These are phyloP conservation scores for Trametes punicea DNA, from an alignment of 768 basidiomycete genomes.

Conservation along the genomic window DNA sequence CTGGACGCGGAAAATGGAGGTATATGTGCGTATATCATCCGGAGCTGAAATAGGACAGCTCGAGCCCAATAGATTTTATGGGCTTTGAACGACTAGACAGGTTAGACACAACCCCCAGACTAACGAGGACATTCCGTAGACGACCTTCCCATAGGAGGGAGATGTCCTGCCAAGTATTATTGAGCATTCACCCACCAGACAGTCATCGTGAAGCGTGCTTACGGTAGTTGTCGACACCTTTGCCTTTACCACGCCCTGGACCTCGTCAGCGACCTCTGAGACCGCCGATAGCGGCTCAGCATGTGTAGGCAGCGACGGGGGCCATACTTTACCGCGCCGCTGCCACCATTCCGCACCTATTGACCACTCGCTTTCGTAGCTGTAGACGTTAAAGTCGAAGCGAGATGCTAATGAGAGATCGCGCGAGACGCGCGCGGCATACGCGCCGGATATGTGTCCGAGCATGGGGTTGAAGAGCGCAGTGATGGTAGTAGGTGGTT, in stretches of 20 bases:
- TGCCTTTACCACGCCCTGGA: constrained; percentile 86
- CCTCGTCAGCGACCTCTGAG: constrained; percentile 34
- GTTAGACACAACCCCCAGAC: constrained; percentile 89
- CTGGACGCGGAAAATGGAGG: background rate
- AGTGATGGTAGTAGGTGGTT: constrained; percentile 93
- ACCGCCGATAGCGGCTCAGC: constrained; percentile 19
- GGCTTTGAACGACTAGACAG: constrained; percentile 81
- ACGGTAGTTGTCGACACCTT: constrained; percentile 88
- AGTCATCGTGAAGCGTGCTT: constrained; percentile 25
- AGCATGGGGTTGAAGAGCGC: constrained; percentile 96
- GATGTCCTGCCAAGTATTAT: constrained; percentile 57
- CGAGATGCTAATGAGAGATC: constrained; percentile 85
- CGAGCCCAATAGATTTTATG: constrained; percentile 86
- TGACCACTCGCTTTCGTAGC: constrained; percentile 95
- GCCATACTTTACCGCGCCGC: constrained; percentile 46
- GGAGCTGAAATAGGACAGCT: constrained; percentile 89
- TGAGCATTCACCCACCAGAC: too few species aligned
- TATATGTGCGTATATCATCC: constrained; percentile 25
- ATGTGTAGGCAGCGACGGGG: constrained; percentile 19
- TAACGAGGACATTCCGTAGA: constrained; percentile 82
- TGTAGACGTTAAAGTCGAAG: constrained; percentile 96
- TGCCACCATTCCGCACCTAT: constrained; percentile 98
- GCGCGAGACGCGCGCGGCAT: constrained; percentile 81
- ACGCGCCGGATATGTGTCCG: constrained; percentile 88
- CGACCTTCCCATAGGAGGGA: constrained; percentile 95